Conservation (phyloP, 2,329 filamentous ascomycete genomes). For the Akanthomyces uredinophilus region DNA sequence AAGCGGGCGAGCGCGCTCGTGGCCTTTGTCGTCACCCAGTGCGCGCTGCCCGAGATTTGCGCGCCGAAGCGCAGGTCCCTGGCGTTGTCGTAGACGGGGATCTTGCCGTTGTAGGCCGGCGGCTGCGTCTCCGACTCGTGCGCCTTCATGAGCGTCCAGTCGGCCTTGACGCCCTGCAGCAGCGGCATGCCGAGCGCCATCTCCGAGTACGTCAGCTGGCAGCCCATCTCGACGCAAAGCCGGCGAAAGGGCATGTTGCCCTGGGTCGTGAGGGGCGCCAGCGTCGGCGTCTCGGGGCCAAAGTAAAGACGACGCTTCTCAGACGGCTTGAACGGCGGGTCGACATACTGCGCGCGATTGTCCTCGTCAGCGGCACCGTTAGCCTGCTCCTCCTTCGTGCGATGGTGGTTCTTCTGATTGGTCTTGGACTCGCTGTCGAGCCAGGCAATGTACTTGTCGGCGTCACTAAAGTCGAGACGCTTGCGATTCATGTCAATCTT, state of each 20-base stretch:
- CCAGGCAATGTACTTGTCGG: conserved; percentile 75
- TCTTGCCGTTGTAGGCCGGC: conserved; percentile 57
- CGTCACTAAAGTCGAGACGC: conserved; percentile 63
- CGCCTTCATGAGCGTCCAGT: conserved; percentile 93
- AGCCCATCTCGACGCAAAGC: conserved; percentile 82
- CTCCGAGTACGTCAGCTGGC: conserved; percentile 92
- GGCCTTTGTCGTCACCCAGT: conserved; percentile 83
- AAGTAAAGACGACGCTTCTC: conserved; percentile 95
- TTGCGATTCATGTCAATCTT: conserved; percentile 74
- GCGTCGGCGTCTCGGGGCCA: conserved; percentile 81
- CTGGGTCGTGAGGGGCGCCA: conserved; percentile 95
- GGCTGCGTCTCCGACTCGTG: conserved; percentile 76
- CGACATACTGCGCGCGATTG: conserved; percentile 72
- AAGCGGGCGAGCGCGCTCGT: conserved; percentile 73
- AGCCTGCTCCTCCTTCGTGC: conserved; percentile 33
- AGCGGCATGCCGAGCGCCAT: conserved; percentile 94
- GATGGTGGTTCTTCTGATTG: conserved; percentile 36
- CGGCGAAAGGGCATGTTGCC: conserved; percentile 95
- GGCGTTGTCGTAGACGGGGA: conserved; percentile 69
- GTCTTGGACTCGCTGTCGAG: conserved; percentile 57
- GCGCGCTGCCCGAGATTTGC: conserved; percentile 88
- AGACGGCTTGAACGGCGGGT: conserved; percentile 81
- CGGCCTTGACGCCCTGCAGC: conserved; percentile 80
- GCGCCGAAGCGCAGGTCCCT: conserved; percentile 85
- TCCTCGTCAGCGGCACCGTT: conserved; percentile 47